A percentile compares a stretch with the other conserved stretches of the same genome.
Evolutionary conservation across 768 basidiomycete species (phyloP).

Genomic region (Phanerochaete carnosa): DNA sequence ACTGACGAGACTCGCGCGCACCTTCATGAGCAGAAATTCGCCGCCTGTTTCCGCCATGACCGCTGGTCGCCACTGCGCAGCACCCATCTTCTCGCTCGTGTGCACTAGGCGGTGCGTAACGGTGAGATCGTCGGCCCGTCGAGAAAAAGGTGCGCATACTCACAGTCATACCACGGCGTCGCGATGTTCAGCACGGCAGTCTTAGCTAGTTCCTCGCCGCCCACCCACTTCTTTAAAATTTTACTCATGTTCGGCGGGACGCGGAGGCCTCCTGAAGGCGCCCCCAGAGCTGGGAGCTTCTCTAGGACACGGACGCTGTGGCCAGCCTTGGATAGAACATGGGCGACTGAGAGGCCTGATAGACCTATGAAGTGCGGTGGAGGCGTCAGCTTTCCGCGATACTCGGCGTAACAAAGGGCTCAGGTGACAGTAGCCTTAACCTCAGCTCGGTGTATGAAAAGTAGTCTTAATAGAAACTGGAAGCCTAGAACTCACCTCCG

Average conservation of each 20-base stretch:
- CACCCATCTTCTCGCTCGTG: slow-evolving; percentile 43
- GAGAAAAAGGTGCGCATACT: slow-evolving; percentile 16
- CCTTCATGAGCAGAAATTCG: slow-evolving; percentile 47
- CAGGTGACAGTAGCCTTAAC: too few species aligned
- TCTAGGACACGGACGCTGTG: slow-evolving; percentile 62
- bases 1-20: slow-evolving; percentile 26
- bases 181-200: slow-evolving; percentile 33
- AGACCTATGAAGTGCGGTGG: slow-evolving; percentile 31
- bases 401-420: background rate
- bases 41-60: slow-evolving; percentile 47
- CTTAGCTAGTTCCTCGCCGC: slow-evolving; percentile 39
- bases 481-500: slow-evolving; percentile 36
- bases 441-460: too few species aligned
- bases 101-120: slow-evolving; percentile 34
- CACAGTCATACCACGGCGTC: slow-evolving; percentile 32
- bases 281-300: slow-evolving; percentile 37
- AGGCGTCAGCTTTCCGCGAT: background rate
- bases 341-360: slow-evolving; percentile 54
- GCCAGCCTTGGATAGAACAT: slow-evolving; percentile 51
- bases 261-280: slow-evolving; percentile 37
- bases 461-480: too few species aligned
- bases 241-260: slow-evolving; percentile 59
- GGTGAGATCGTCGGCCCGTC: background rate
- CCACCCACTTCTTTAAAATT: slow-evolving; percentile 54
- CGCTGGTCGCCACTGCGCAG: slow-evolving; percentile 44